Evolutionary conservation across 2,329 filamentous ascomycete genomes (phyloP).

Genomic region (Exutisphaerella laricina): DNA sequence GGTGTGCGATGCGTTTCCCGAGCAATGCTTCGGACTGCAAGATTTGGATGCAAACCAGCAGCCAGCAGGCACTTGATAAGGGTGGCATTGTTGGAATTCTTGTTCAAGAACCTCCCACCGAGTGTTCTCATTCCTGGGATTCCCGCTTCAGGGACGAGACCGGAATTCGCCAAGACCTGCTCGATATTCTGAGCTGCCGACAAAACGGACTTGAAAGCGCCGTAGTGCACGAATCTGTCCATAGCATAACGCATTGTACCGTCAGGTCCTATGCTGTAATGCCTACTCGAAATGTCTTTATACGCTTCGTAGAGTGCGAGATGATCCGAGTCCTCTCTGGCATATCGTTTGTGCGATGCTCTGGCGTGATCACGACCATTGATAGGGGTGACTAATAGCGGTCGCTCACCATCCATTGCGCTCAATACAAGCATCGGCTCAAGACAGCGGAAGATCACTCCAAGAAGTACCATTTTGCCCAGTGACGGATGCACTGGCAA

Average conservation of each 20-base stretch:
- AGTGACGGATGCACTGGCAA: constrained; percentile 41
- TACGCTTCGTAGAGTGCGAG: constrained; percentile 43
- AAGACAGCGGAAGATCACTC: constrained; percentile 48
- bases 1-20: constrained; percentile 23
- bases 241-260: constrained; percentile 18
- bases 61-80: constrained; percentile 46
- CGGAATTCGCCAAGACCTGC: constrained; percentile 33
- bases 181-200: constrained; percentile 36
- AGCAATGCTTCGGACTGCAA: constrained; percentile 33
- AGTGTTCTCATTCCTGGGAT: constrained; percentile 5
- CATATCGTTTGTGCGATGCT: constrained; percentile 30
- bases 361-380: constrained; percentile 25
- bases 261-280: not conserved
- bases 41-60: constrained; percentile 43
- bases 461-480: constrained; percentile 48
- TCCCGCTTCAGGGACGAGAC: constrained; percentile 29
- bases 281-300: constrained; percentile 31
- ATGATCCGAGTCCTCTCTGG: constrained; percentile 42
- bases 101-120: constrained; percentile 35
- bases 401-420: constrained; percentile 31
- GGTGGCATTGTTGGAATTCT: constrained; percentile 39
- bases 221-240: constrained; percentile 33
- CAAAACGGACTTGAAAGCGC: constrained; percentile 35
- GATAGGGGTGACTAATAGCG: constrained; percentile 33
- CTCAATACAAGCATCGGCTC: constrained; percentile 47